phyloP scores from a whole-genome alignment of 495 filamentous ascomycete species.

The Cenococcum geophilum region DNA sequence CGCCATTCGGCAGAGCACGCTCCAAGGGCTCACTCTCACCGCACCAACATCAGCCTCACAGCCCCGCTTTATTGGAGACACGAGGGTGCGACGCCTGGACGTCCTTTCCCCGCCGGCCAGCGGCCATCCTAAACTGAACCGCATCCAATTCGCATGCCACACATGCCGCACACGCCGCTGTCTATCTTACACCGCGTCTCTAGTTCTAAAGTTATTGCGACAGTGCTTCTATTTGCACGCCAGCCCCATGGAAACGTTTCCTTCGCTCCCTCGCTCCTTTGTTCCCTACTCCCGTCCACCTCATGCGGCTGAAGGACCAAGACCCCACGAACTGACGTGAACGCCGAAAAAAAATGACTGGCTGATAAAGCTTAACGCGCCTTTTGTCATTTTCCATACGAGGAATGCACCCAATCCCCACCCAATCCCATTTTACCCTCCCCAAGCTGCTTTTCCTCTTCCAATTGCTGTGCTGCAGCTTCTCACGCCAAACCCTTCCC shows the following conservation, averaged over 20 bases:
- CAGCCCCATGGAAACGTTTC: neutral
- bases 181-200: too few relatives aligned
- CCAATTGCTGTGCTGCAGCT: neutral
- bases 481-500: conserved; percentile 14
- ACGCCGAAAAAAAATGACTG: conserved; percentile 24
- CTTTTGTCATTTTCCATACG: conserved; percentile 21
- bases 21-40: neutral
- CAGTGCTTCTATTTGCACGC: too few relatives aligned
- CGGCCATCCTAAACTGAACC: neutral
- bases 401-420: neutral
- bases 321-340: conserved; percentile 8
- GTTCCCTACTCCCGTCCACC: neutral
- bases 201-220: too few relatives aligned
- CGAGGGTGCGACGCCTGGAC: neutral
- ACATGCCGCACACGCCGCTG: too few relatives aligned
- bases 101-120: neutral
- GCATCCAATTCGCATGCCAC: neutral
- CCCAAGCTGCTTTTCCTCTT: conserved; percentile 3
- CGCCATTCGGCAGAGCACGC: conserved; percentile 2
- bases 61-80: conserved; percentile 2
- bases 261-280: conserved; percentile 2
- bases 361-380: conserved; percentile 26
- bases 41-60: conserved; percentile 1
- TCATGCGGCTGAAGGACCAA: conserved; percentile 22
- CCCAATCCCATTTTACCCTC: conserved; percentile 31